Evolutionary conservation across 2,329 filamentous ascomycete species (phyloP), one percentile per base, ranked within the genome.

Genomic region (Fusarium longipes): DNA sequence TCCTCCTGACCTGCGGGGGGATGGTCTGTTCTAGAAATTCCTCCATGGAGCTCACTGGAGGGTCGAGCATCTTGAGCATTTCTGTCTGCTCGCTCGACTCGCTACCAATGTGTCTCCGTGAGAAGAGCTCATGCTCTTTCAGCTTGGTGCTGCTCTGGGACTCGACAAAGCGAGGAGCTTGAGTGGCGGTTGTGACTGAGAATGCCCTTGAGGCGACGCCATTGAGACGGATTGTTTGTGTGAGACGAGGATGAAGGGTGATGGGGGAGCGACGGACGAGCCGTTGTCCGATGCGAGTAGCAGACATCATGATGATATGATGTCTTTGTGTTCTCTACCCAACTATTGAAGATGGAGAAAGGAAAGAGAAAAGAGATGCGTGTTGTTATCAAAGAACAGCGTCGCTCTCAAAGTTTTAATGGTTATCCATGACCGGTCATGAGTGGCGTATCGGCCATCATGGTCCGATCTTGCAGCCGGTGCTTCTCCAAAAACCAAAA

Each of bases 1-100:
- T 69, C 55, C 71, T 70, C 29, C 74, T 43, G 15, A 97, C 93
- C 74, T 93, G 89, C 24, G 86, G 80, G 0, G 94, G 94, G 8
- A 97, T 84, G 45, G 97, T 93, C 80, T 96, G 88, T 73, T 87
- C 83, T 43, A 97, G 88, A 73, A 97, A 97, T 27, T 93, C 90
- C 69, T 97, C 93, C 65, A 97, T 81, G 45, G 85, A 89, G 62
- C 82, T 82, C 14, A 84, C 91, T 0, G 93, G 92, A 17, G 93
- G 93, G 60, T 93, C 89, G 35, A 97, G 84, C 2, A 86, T 85
- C 72, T 89, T 87, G 63, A 97, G 87, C 94, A 97, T 97, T 73
- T 90, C 83, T 69, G 88, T 82, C 2, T 88, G 87, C 56, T 91
- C 89, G 38, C 82, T 80, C 29, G 88, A 83, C 57, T 90, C 89